Evolutionary conservation across 169 alveolate genomes (phyloP).

Genomic region (Babesia ovis): DNA sequence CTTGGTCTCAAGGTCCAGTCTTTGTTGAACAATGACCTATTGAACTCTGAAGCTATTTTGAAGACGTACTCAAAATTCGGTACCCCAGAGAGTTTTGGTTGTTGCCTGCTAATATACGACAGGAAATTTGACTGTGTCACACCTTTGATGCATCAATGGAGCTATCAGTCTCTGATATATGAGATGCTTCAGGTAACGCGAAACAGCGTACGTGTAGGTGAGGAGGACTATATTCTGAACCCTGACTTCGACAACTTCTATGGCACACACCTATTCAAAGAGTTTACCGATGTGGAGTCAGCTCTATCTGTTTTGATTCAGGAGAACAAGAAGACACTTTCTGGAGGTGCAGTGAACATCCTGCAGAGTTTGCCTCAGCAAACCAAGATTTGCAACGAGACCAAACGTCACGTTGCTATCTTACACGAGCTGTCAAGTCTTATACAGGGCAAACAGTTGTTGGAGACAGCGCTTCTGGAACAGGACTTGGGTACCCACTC

Average conservation of each 20-base stretch:
- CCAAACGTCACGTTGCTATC: slow-evolving; percentile 59
- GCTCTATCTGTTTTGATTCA: slow-evolving; percentile 85
- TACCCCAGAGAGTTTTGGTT: slow-evolving; percentile 56
- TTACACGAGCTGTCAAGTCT: slow-evolving; percentile 56
- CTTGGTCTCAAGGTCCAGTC: slow-evolving; percentile 61
- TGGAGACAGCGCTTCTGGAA: slow-evolving; percentile 52
- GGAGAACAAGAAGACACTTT: slow-evolving; percentile 71
- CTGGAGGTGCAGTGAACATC: slow-evolving; percentile 58
- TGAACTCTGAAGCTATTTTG: slow-evolving; percentile 44
- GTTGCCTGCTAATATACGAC: slow-evolving; percentile 86
- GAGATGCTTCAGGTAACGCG: slow-evolving; percentile 89
- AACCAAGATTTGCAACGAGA: slow-evolving; percentile 52
- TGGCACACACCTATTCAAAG: slow-evolving; percentile 84
- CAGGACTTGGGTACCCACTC: slow-evolving; percentile 58
- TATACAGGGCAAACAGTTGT: slow-evolving; percentile 36
- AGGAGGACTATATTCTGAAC: slow-evolving; percentile 80
- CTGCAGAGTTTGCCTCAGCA: slow-evolving; percentile 55
- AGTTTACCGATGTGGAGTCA: slow-evolving; percentile 92
- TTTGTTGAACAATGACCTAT: slow-evolving; percentile 51
- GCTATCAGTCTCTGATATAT: slow-evolving; percentile 96
- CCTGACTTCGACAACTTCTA: slow-evolving; percentile 90
- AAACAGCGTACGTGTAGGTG: slow-evolving; percentile 78
- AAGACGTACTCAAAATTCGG: slow-evolving; percentile 51
- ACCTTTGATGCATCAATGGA: slow-evolving; percentile 95
- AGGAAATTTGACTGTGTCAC: slow-evolving; percentile 96